A percentile compares a stretch with the other conserved stretches of the same genome.
These are phyloP conservation scores for Taxawa tesnikishii DNA, from an alignment of 2,329 filamentous ascomycete genomes.

Conservation along the genomic window DNA sequence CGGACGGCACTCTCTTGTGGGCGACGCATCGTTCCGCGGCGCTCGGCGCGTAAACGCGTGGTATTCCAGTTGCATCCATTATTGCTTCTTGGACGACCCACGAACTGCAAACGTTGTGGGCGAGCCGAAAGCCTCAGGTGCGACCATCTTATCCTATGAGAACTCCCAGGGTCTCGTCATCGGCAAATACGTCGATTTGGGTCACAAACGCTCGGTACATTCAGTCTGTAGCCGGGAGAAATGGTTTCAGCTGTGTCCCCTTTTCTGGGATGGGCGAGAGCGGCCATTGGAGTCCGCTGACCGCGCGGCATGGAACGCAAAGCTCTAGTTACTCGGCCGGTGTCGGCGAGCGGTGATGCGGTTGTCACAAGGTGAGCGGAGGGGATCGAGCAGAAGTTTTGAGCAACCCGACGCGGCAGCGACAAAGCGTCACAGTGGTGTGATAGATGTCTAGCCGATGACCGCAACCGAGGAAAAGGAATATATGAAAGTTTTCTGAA, in stretches of 20 bases:
- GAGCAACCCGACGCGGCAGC: too few species aligned
- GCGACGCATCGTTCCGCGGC: conserved; percentile 42
- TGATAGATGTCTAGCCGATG: neutral
- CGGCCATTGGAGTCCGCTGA: conserved; percentile 14
- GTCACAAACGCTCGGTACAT: conserved; percentile 26
- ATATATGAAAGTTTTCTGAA: neutral
- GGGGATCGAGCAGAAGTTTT: too few species aligned
- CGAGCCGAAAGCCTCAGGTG: conserved; percentile 62
- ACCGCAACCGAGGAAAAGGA: neutral
- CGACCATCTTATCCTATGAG: conserved; percentile 61
- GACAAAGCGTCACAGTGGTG: neutral
- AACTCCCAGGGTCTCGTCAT: conserved; percentile 61
- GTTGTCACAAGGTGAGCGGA: too few species aligned
- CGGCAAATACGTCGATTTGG: conserved; percentile 34
- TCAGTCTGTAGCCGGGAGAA: conserved; percentile 24
- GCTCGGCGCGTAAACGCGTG: conserved; percentile 44
- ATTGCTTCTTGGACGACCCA: conserved; percentile 47
- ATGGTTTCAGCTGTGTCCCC: conserved; percentile 32
- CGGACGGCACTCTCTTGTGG: conserved; percentile 48
- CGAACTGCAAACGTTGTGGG: conserved; percentile 45
- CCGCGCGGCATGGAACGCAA: conserved; percentile 13
- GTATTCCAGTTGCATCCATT: conserved; percentile 47
- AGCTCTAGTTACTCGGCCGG: conserved; percentile 3
- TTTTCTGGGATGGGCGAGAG: conserved; percentile 34
- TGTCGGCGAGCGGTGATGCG: neutral